Percentiles rank a stretch among this genome's conserved stretches.
Conservation (phyloP, 352 stramenopile species). For the Phytophthora podocarpi region DNA sequence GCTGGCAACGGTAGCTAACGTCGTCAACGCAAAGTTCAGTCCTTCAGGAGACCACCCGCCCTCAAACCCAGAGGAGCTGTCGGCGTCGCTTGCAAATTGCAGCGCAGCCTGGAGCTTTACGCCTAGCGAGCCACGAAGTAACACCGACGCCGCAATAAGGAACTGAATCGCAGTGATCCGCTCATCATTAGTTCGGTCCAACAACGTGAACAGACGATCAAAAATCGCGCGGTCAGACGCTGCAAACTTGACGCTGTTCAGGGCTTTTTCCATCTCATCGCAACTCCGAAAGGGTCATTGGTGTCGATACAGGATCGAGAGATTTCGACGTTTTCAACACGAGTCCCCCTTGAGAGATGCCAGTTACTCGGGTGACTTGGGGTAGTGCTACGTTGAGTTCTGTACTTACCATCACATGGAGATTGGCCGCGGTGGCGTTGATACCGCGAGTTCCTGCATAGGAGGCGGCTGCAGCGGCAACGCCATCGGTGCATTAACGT, state of each 20-base stretch:
- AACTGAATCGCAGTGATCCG: constrained; percentile 49
- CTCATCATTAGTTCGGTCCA: constrained; percentile 68
- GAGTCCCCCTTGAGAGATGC: too few relatives aligned
- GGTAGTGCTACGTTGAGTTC: too few relatives aligned
- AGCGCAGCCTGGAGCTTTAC: constrained; percentile 47
- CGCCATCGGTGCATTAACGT: neutral
- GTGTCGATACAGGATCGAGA: too few relatives aligned
- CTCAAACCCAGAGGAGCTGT: neutral
- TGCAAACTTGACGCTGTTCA: constrained; percentile 52
- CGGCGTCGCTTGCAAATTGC: constrained; percentile 27
- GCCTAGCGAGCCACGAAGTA: constrained; percentile 49
- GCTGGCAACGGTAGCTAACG: constrained; percentile 44
- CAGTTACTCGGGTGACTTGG: too few relatives aligned
- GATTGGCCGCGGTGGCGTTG: too few relatives aligned
- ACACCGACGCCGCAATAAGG: constrained; percentile 42
- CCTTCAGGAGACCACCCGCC: constrained; percentile 21
- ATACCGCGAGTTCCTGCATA: too few relatives aligned
- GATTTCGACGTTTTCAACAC: too few relatives aligned
- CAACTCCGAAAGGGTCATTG: too few relatives aligned
- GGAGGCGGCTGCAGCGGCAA: neutral
- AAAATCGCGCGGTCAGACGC: constrained; percentile 55
- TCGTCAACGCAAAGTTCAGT: constrained; percentile 54
- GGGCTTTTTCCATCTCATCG: constrained; percentile 31
- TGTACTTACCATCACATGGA: too few relatives aligned
- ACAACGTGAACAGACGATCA: constrained; percentile 59